Base-by-base conservation (phyloP, 371 early-diverging fungal genomes). In the Mortierella polycephala region DNA sequence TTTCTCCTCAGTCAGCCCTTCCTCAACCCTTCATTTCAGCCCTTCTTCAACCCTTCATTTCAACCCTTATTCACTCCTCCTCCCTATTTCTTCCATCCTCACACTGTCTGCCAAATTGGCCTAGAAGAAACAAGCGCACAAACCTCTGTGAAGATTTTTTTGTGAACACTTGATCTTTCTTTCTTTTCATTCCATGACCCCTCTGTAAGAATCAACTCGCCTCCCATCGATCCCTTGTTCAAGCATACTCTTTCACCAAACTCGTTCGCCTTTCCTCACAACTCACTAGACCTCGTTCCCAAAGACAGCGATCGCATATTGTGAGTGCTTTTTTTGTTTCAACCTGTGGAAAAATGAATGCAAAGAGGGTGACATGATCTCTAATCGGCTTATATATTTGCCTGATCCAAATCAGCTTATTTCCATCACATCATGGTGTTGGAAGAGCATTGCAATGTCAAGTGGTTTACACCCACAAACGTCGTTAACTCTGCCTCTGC, bases 401-500 rank as follows among this genome's bases (percentile, higher is more conserved):
- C 30, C 30, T 30, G 4, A 30, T 30, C 30, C 30, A 30, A 30
- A 30, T 30, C 30, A 30, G 30, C 30, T 30, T 30, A 30, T 30
- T 30, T 4, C 30, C 30, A 30, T 30, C 30, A 30, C 20, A 18
- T 13, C 42, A 67, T 60, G 61, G 57, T 68, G 30, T 30, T 68
- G 8, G 69, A 68, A 41, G 44, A 54, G 40, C 50, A 60, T n/a
- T 13, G 56, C 9, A 44, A 18, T 7, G 69, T 68, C 57, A 49
- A 50, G 46, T 68, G 69, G 69, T 68, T 68, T 20, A 62, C 57
- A 13, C 69, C 69, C 23, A 44, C 56, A 16, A 54, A n/a, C 30
- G 30, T 30, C 30, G 30, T 30, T 30, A 30, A 1, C 4, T 30
- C 30, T 30, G 30, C 30, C 30, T 30, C 30, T 30, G 30, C 30